Evolutionary conservation across 768 basidiomycete species (phyloP).

Genomic region (Lactifluus piperatus): DNA sequence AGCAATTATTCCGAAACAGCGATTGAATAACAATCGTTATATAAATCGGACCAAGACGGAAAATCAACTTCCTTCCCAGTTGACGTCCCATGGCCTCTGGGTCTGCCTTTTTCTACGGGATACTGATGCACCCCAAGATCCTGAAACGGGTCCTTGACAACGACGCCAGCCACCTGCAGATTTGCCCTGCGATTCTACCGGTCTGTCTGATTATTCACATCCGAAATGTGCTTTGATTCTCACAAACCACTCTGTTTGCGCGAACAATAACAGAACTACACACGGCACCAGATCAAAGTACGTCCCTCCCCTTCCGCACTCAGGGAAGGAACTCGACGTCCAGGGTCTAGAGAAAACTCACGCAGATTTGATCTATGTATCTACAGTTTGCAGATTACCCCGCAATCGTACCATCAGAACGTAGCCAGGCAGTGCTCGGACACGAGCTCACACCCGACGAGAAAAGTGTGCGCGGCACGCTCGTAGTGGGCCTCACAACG

Average conservation of each 20-base stretch:
- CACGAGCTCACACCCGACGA: conserved; percentile 51
- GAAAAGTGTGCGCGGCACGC: conserved; percentile 63
- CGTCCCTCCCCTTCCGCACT: conserved; percentile 3
- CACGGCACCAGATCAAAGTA: conserved; percentile 73
- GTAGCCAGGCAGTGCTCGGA: conserved; percentile 31
- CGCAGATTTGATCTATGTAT: no score
- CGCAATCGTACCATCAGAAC: conserved; percentile 56
- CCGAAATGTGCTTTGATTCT: neutral
- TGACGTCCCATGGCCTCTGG: conserved; percentile 25
- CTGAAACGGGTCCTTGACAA: conserved; percentile 68
- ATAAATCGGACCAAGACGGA: no score
- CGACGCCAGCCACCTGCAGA: conserved; percentile 50
- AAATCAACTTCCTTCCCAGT: neutral
- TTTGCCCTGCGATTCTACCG: conserved; percentile 66
- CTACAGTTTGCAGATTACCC: conserved; percentile 69
- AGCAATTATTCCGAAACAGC: no score
- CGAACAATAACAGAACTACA: conserved; percentile 47
- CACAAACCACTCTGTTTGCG: neutral
- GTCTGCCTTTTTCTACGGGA: conserved; percentile 85
- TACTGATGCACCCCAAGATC: conserved; percentile 81
- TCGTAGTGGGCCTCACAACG: conserved; percentile 63
- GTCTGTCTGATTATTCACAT: conserved; percentile 34
- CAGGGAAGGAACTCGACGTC: no score
- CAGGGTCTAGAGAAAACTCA: no score
- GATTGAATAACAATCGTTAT: no score